Base-by-base conservation (phyloP, 768 basidiomycete species). In the Russula abietina region DNA sequence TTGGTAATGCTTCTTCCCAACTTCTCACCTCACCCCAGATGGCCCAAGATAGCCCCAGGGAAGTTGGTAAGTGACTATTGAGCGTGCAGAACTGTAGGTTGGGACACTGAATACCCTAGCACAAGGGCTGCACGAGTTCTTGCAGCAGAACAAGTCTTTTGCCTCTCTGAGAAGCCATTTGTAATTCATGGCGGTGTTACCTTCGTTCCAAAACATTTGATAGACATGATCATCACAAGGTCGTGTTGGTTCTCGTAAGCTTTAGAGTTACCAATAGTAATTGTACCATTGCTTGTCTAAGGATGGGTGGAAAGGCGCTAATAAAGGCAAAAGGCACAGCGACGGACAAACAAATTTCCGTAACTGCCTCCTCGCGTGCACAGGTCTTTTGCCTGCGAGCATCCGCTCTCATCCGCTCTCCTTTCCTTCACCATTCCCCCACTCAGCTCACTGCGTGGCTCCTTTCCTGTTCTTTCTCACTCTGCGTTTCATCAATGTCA, bases 21-120 rank as follows among this genome's bases (percentile, higher is more conserved):
- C 33, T 41, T 19, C 28, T 36, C 38, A n/a, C 32, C n/a, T n/a
- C n/a, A n/a, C n/a, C n/a, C 1, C 57, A 68, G 67, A 14, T 60
- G 30, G 24, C 61, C 17, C 67, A 68, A 63, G 67, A 68, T 10
- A 58, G 60, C 19, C 67, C 67, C 2, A 30, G 49, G 24, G 61
- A 68, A 57, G 55, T 67, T 43, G 67, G 67, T 68, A 36, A 63
- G 67, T 45, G 14, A n/a, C 14, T 28, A 54, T 43, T 53, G 45
- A 46, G 55, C 6, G 19, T 11, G 14, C 4, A 12, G 16, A 19
- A 39, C 16, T 6, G 17, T 16, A 6, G 16, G 22, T 10, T 14
- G 4, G 8, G 22, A 38, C 39, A 5, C 32, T 33, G 19, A 49
- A 30, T 32, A 22, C 10, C 38, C 17, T 41, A 67, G 67, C 67